phyloP scores from a whole-genome alignment of 768 basidiomycete species.

The Leccinum pellstonianum region DNA sequence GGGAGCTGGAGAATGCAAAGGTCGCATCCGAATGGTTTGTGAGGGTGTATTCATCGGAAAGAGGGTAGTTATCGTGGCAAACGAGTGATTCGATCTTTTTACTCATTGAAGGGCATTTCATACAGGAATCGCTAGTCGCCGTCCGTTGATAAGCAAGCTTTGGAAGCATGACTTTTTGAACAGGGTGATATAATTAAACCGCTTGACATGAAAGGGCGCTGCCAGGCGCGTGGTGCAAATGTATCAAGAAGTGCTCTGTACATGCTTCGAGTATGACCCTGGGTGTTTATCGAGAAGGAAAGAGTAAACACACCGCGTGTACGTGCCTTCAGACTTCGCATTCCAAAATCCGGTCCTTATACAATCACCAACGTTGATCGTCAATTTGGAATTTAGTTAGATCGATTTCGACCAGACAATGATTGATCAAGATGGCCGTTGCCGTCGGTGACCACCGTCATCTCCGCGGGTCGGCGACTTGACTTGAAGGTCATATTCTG shows the following conservation, averaged over 20 bases:
- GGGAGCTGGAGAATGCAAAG: constrained; percentile 34
- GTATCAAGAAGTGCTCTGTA: not conserved
- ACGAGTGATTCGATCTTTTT: not conserved
- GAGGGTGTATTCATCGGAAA: constrained; percentile 1
- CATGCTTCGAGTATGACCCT: no score
- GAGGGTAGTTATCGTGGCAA: not conserved
- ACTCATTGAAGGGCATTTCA: not conserved
- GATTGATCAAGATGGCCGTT: constrained; percentile 1
- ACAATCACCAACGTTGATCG: not conserved
- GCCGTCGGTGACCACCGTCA: constrained; percentile 10
- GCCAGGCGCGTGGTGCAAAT: not conserved
- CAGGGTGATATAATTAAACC: no score
- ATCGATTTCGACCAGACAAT: constrained; percentile 5
- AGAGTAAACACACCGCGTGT: not conserved
- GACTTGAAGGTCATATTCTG: not conserved
- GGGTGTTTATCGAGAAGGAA: not conserved
- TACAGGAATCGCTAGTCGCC: no score
- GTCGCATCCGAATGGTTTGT: not conserved
- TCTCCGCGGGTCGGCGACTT: constrained; percentile 14
- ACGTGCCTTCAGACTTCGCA: not conserved
- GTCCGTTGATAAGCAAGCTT: no score
- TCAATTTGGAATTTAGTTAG: constrained; percentile 12
- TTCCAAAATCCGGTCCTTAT: not conserved
- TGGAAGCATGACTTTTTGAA: no score
- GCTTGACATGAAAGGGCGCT: no score